These are phyloP conservation scores for Galerina sulciceps DNA, from an alignment of 768 basidiomycete species.

Conservation along the genomic window DNA sequence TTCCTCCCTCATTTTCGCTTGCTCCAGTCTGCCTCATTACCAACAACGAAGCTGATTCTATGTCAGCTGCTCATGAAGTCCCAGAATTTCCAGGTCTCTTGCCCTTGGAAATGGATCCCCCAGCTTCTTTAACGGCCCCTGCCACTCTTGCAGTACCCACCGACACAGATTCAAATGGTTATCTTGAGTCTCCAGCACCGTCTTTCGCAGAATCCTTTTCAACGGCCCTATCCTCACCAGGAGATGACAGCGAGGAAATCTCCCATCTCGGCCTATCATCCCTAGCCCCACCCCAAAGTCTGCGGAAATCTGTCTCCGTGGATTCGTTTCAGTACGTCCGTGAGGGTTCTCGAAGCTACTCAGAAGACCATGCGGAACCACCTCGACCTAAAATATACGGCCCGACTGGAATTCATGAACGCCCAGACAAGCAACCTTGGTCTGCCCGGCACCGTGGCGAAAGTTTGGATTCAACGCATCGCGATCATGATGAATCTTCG, in stretches of 20 bases:
- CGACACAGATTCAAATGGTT: constrained; percentile 12
- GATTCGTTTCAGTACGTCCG: constrained; percentile 69
- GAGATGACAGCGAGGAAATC: constrained; percentile 25
- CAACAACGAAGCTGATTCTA: constrained; percentile 1
- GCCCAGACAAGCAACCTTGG: constrained; percentile 28
- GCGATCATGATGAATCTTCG: constrained; percentile 39
- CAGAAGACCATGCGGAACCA: constrained; percentile 37
- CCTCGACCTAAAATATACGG: constrained; percentile 26
- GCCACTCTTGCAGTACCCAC: constrained; percentile 13
- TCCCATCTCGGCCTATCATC: constrained; percentile 29
- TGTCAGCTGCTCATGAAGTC: constrained; percentile 24
- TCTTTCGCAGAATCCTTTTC: constrained; percentile 47
- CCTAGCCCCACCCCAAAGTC: constrained; percentile 38
- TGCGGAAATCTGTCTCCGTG: constrained; percentile 78
- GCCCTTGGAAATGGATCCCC: constrained; percentile 27
- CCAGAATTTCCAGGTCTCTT: constrained; percentile 25
- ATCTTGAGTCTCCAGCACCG: constrained; percentile 32
- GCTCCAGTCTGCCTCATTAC: not conserved
- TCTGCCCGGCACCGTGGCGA: constrained; percentile 56
- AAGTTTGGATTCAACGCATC: constrained; percentile 55
- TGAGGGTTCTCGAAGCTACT: constrained; percentile 40
- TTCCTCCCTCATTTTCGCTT: not conserved
- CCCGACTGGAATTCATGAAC: constrained; percentile 3
- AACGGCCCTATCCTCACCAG: constrained; percentile 46
- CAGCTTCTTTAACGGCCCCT: constrained; percentile 5